Evolutionary conservation across 805 yeast species (phyloP).

Genomic region (Kodamaea kaohsiungensis): DNA sequence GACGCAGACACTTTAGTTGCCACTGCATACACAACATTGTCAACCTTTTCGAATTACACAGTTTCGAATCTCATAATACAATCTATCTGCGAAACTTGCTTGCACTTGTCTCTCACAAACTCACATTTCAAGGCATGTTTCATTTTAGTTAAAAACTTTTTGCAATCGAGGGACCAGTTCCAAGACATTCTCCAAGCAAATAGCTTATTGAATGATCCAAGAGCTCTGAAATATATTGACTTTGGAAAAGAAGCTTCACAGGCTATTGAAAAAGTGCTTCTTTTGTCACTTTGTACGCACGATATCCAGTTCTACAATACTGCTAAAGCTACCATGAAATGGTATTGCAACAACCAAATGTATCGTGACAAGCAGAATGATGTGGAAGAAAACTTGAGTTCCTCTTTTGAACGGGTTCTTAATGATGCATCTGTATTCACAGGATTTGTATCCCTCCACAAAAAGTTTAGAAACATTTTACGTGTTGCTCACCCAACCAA

Average conservation of each 20-base stretch:
- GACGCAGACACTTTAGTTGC: slow-evolving; percentile 16
- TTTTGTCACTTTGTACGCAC: slow-evolving; percentile 43
- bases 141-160: slow-evolving; percentile 34
- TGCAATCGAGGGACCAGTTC: slow-evolving; percentile 26
- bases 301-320: slow-evolving; percentile 44
- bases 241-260: slow-evolving; percentile 23
- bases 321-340: slow-evolving; percentile 36
- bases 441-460: slow-evolving; percentile 74
- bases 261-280: slow-evolving; percentile 38
- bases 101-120: slow-evolving; percentile 34
- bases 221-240: slow-evolving; percentile 11
- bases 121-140: slow-evolving; percentile 38
- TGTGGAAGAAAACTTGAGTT: slow-evolving; percentile 8
- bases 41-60: slow-evolving; percentile 27
- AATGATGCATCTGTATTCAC: slow-evolving; percentile 60
- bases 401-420: slow-evolving; percentile 37
- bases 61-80: slow-evolving; percentile 34
- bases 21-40: slow-evolving; percentile 20
- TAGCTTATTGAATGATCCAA: slow-evolving; percentile 8
- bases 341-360: slow-evolving; percentile 14
- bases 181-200: slow-evolving; percentile 10
- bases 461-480: slow-evolving; percentile 50
- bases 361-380: not conserved
- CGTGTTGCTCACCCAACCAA: slow-evolving; percentile 37
- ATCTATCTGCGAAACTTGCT: slow-evolving; percentile 37